These are phyloP conservation scores for Nannizziopsis arthrosporioides DNA, from an alignment of 2,329 filamentous ascomycete genomes.

Conservation along the genomic window DNA sequence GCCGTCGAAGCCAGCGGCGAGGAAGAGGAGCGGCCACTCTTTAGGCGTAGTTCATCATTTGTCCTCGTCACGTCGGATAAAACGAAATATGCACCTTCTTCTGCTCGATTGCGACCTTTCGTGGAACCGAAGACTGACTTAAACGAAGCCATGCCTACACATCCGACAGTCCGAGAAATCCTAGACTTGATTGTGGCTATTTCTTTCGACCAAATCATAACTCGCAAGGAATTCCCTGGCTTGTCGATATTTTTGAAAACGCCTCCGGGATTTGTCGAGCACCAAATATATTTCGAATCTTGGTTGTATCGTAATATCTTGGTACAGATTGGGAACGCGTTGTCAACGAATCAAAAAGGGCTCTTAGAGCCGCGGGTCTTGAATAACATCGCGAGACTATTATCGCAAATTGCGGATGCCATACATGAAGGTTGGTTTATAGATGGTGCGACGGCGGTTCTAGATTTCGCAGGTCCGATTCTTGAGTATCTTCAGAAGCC, in stretches of 20 bases:
- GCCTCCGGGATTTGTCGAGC: conserved; percentile 84
- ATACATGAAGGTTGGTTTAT: conserved; percentile 96
- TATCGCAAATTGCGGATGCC: conserved; percentile 70
- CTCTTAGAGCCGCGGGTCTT: conserved; percentile 72
- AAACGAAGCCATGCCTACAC: conserved; percentile 43
- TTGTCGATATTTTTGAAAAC: conserved; percentile 77
- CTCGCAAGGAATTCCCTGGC: conserved; percentile 79
- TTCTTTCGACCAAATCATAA: conserved; percentile 74
- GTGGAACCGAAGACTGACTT: conserved; percentile 47
- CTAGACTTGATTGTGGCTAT: conserved; percentile 66
- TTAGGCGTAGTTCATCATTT: conserved; percentile 80
- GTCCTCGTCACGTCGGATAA: conserved; percentile 68
- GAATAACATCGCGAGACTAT: conserved; percentile 74
- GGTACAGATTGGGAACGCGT: conserved; percentile 54
- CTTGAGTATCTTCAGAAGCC: conserved; percentile 82
- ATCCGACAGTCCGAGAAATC: conserved; percentile 62
- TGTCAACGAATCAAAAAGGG: conserved; percentile 59
- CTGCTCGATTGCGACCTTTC: conserved; percentile 52
- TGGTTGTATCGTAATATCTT: conserved; percentile 70
- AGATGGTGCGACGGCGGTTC: conserved; percentile 66
- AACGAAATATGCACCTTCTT: conserved; percentile 45
- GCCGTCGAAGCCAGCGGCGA: conserved; percentile 38
- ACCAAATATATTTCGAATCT: conserved; percentile 90
- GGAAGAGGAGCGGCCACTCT: conserved; percentile 32
- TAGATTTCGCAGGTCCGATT: conserved; percentile 76